Conservation (phyloP, 2,329 filamentous ascomycete species). For the Epichloe baconii region DNA sequence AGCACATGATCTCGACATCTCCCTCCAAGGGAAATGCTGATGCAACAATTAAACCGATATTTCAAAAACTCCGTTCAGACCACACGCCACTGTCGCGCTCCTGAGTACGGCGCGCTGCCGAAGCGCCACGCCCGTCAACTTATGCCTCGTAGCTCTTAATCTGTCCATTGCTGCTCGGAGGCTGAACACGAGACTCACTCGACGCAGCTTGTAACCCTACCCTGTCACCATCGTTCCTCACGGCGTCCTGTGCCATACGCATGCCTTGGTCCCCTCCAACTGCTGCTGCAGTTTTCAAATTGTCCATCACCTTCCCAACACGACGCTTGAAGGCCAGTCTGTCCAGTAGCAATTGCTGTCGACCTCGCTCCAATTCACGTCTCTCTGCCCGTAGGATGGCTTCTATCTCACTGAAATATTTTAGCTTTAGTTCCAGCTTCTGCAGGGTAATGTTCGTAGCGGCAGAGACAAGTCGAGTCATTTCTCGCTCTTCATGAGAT, state of each 20-base stretch:
- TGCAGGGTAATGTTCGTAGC: slow-evolving; percentile 89
- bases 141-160: slow-evolving; percentile 47
- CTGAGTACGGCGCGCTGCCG: not conserved
- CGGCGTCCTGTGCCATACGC: slow-evolving; percentile 31
- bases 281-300: slow-evolving; percentile 43
- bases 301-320: slow-evolving; percentile 69
- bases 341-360: slow-evolving; percentile 89
- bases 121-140: not conserved
- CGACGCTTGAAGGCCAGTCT: slow-evolving; percentile 80
- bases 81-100: not conserved
- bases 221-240: slow-evolving; percentile 34
- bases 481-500: slow-evolving; percentile 92
- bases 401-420: slow-evolving; percentile 96
- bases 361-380: slow-evolving; percentile 78
- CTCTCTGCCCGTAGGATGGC: slow-evolving; percentile 82
- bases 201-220: slow-evolving; percentile 39
- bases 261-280: slow-evolving; percentile 36
- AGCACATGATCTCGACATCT: not conserved
- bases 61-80: not conserved
- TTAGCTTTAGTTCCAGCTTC: slow-evolving; percentile 89
- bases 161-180: slow-evolving; percentile 39
- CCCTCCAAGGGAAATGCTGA: not conserved
- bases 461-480: slow-evolving; percentile 83
- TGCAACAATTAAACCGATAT: not conserved
- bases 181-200: slow-evolving; percentile 33